phyloP scores from a whole-genome alignment of 2,329 filamentous ascomycete genomes.

The Beauveria sp. region DNA sequence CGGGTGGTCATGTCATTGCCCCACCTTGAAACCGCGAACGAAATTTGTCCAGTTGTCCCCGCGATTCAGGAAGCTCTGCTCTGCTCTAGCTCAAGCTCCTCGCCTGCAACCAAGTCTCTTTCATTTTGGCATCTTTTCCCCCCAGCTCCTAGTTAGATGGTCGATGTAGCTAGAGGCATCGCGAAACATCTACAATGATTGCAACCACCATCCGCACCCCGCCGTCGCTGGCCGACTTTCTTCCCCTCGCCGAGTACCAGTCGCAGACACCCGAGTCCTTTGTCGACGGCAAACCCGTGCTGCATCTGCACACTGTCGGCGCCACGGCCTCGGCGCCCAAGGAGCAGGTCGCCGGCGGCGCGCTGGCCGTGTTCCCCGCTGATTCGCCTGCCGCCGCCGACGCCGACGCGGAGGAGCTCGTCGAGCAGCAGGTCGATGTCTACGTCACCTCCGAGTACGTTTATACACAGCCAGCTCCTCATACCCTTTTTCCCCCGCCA shows the following conservation, averaged over 20 bases:
- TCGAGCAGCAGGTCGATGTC: slow-evolving; percentile 44
- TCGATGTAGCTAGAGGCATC: not conserved
- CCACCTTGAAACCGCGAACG: not conserved
- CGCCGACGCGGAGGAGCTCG: slow-evolving; percentile 23
- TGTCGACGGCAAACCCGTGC: slow-evolving; percentile 61
- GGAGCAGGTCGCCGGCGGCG: slow-evolving; percentile 37
- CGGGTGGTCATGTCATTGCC: slow-evolving; percentile 7
- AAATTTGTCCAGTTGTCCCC: not conserved
- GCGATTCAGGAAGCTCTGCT: not conserved
- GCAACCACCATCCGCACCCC: slow-evolving; percentile 49
- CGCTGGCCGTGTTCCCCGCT: slow-evolving; percentile 45
- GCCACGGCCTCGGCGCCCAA: slow-evolving; percentile 51
- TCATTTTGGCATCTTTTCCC: not conserved
- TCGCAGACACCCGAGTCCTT: slow-evolving; percentile 66
- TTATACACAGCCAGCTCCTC: no score
- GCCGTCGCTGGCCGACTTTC: slow-evolving; percentile 53
- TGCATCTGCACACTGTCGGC: slow-evolving; percentile 54
- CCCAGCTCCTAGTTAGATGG: not conserved
- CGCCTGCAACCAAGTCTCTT: not conserved
- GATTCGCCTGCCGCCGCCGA: slow-evolving; percentile 22
- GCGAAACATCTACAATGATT: slow-evolving; percentile 24
- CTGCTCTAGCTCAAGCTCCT: not conserved
- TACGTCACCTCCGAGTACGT: slow-evolving; percentile 52
- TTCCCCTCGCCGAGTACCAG: slow-evolving; percentile 60
- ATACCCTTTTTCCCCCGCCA: not conserved